phyloP scores from a whole-genome alignment of 768 basidiomycete genomes.

The Russula griseocarnosa region DNA sequence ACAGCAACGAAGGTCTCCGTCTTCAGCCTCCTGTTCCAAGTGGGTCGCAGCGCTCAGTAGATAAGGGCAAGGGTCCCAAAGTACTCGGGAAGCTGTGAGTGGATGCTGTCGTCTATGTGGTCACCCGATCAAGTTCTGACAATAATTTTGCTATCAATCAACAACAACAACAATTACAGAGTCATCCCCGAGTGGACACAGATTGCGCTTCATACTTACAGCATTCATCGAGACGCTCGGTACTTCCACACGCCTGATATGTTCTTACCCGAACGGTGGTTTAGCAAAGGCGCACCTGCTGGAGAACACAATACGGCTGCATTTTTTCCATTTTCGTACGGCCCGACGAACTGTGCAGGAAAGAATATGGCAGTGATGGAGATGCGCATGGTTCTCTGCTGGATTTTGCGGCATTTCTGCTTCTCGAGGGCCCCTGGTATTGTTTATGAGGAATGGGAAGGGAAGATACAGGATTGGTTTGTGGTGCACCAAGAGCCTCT shows the following conservation, averaged over 20 bases:
- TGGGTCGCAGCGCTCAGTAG: constrained; percentile 43
- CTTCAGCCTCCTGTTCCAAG: constrained; percentile 43
- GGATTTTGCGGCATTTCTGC: constrained; percentile 39
- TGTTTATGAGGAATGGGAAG: background rate
- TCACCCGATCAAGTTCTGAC: background rate
- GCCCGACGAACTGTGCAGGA: constrained; percentile 43
- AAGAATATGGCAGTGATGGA: constrained; percentile 43
- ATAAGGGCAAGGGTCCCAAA: constrained; percentile 36
- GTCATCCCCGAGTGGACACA: constrained; percentile 24
- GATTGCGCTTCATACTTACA: constrained; percentile 21
- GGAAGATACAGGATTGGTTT: too few relatives aligned
- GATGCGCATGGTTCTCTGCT: constrained; percentile 40
- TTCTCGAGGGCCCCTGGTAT: constrained; percentile 2
- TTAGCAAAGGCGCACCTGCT: constrained; percentile 2
- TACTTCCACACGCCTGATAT: constrained; percentile 15
- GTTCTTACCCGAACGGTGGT: constrained; percentile 26
- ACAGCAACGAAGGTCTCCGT: too few relatives aligned
- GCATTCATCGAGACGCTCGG: constrained; percentile 23
- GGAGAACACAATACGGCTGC: constrained; percentile 33
- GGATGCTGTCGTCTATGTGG: background rate
- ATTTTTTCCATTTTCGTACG: constrained; percentile 44
- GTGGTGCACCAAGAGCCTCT: constrained; percentile 18
- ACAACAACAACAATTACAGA: background rate
- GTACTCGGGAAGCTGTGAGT: constrained; percentile 15
- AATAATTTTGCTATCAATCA: too few relatives aligned